These are phyloP conservation scores for Cryptococcus maquisensis DNA, from an alignment of 1,284 basidiomycete genomes.

Conservation along the genomic window DNA sequence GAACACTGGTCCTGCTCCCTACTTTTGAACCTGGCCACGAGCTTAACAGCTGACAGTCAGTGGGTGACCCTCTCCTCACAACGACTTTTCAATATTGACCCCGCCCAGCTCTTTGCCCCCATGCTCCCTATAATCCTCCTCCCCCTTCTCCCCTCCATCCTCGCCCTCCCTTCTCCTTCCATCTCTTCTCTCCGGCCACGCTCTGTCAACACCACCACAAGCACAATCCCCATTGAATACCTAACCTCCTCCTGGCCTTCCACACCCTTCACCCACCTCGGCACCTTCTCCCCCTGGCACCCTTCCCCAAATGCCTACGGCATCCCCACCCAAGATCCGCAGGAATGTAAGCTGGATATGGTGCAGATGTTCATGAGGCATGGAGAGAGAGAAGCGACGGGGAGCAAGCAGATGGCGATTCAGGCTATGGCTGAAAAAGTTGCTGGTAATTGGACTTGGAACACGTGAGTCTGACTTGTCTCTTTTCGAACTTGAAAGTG, in stretches of 20 bases:
- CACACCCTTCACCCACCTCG: neutral
- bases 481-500: neutral
- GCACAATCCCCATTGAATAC: neutral
- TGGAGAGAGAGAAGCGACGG: neutral
- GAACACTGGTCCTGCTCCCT: too few relatives aligned
- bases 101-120: too few relatives aligned
- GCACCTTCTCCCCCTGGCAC: conserved; percentile 1
- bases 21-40: too few relatives aligned
- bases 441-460: neutral
- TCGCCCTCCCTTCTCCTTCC: neutral
- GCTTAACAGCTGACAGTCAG: too few relatives aligned
- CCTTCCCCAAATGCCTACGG: neutral
- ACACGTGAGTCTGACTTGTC: neutral
- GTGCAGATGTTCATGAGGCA: conserved; percentile 1
- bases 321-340: neutral
- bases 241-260: conserved; percentile 3
- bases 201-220: neutral
- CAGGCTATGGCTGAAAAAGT: neutral
- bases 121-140: neutral
- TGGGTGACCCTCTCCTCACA: too few relatives aligned
- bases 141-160: neutral
- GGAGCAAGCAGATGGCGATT: neutral
- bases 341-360: neutral
- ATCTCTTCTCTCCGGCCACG: neutral
- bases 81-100: too few relatives aligned